Base-by-base conservation (phyloP, 805 yeast species). In the Yarrowia osloensis region DNA sequence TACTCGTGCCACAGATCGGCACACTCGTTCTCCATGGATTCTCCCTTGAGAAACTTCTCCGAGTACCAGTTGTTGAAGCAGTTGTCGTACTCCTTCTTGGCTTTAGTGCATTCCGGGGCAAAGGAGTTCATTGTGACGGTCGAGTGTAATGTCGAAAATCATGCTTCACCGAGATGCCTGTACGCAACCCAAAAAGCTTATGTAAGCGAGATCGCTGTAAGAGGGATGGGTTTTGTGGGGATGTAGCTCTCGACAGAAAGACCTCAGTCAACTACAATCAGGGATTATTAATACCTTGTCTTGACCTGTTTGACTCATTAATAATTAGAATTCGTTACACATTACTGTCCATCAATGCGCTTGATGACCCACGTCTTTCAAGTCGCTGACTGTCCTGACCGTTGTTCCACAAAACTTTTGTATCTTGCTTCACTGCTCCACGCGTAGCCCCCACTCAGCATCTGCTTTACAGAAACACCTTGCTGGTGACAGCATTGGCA, bases 21-120 rank as follows among this genome's bases (percentile, higher is more conserved):
- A 78, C 99, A 95, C 77, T 94, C 98, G 75, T 94, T 94, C 72
- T 88, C 83, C 59, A 63, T 50, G 49, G 67, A 47, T 4, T n/a
- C 17, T 9, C 67, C 67, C 67, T 63, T 63, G 49, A 63, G 67
- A 15, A 63, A 63, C 59, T 63, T 89, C 72, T 95, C 98, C 5
- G 95, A 87, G 76, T 95, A 95, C 99, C 99, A 93, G 71, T 84
- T 84, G 78, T 92, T 93, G 80, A 95, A 95, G 77, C 99, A 95
- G 73, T 87, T 89, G 75, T 95, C 98, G 74, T 95, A 95, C 73
- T 86, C 85, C 72, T 86, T 86, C 78, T 95, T 95, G 68, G 88
- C 84, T 39, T 86, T 89, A 24, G 96, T 91, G 78, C 99, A 95
- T 79, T 95, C 98, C 28, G 98, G 97, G 40, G 99, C 98, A 81